These are phyloP conservation scores for Phyllostachys edulis DNA, from an alignment of 176 grass and related monocot species.

Conservation along the genomic window DNA sequence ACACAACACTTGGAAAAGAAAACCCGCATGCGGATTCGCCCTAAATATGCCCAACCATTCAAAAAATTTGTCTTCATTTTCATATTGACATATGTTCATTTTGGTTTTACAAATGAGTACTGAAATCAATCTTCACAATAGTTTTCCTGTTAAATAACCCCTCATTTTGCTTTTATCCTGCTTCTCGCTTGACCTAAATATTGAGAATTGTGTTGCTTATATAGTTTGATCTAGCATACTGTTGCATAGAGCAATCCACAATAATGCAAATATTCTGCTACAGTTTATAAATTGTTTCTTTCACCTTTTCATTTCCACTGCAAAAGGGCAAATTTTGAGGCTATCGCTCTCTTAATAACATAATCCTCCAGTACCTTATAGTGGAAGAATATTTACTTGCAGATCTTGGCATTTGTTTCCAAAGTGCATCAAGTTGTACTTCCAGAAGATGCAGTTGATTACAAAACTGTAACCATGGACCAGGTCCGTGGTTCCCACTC, in stretches of 20 bases:
- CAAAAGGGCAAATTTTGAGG: neutral
- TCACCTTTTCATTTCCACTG: slow-evolving; percentile 10
- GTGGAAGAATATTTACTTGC: neutral
- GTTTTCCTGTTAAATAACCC: neutral
- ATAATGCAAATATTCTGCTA: slow-evolving; percentile 1
- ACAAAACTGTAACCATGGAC: slow-evolving; percentile 73
- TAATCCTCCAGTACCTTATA: slow-evolving; percentile 7
- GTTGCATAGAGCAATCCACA: neutral
- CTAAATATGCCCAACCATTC: neutral
- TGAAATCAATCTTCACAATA: neutral
- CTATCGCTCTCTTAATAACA: neutral
- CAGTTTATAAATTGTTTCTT: neutral
- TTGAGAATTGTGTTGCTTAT: slow-evolving; percentile 1
- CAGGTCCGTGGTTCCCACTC: slow-evolving; percentile 56
- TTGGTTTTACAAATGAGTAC: slow-evolving; percentile 14
- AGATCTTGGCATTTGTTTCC: slow-evolving; percentile 96
- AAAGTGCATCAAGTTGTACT: slow-evolving; percentile 95
- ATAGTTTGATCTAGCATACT: neutral
- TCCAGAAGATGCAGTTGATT: slow-evolving; percentile 82
- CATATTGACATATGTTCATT: neutral
- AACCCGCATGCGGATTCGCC: neutral
- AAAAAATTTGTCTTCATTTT: neutral
- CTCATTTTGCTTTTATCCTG: slow-evolving; percentile 4
- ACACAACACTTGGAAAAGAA: neutral
- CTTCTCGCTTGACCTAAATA: slow-evolving; percentile 21